A percentile compares a stretch with the other conserved stretches of the same genome.
Conservation (phyloP, 257 asterid species). For the Avicennia marina region DNA sequence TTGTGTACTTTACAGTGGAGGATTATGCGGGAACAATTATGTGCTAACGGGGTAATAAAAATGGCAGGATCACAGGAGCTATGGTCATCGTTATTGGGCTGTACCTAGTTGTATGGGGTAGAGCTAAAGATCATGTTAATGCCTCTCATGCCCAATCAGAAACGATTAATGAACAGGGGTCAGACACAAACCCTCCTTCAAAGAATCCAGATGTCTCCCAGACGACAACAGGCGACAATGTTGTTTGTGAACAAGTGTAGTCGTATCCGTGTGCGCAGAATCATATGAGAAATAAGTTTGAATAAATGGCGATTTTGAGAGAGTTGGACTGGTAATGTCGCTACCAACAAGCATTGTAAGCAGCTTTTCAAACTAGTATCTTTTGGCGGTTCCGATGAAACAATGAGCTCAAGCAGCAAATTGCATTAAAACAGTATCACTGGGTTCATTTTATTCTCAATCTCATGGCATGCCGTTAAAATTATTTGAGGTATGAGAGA, state of each 20-base stretch:
- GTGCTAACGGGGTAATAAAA: conserved; percentile 2
- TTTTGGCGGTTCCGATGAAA: neutral
- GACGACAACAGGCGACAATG: conserved; percentile 6
- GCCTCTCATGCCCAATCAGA: conserved; percentile 4
- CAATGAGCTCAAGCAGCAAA: neutral
- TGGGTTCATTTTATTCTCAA: neutral
- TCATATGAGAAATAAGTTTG: conserved; percentile 3
- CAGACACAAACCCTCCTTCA: conserved; percentile 6
- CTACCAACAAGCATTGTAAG: neutral
- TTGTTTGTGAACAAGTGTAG: conserved; percentile 18
- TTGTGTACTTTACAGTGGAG: neutral
- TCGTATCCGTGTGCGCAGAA: neutral
- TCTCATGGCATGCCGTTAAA: neutral
- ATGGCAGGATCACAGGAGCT: conserved; percentile 47
- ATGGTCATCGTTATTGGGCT: conserved; percentile 38
- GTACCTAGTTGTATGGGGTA: conserved; percentile 52
- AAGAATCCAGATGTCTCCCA: neutral
- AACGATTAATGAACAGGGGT: neutral
- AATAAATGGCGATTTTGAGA: neutral
- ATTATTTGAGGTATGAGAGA: neutral
- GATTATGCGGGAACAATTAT: neutral
- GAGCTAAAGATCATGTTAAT: conserved; percentile 38
- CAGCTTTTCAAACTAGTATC: neutral
- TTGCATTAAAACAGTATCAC: neutral
- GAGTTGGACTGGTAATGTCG: too few relatives aligned